Percentiles rank a stretch among this genome's conserved stretches.
phyloP scores from a whole-genome alignment of 2,329 filamentous ascomycete species.

The Dactylonectria estremocensis region DNA sequence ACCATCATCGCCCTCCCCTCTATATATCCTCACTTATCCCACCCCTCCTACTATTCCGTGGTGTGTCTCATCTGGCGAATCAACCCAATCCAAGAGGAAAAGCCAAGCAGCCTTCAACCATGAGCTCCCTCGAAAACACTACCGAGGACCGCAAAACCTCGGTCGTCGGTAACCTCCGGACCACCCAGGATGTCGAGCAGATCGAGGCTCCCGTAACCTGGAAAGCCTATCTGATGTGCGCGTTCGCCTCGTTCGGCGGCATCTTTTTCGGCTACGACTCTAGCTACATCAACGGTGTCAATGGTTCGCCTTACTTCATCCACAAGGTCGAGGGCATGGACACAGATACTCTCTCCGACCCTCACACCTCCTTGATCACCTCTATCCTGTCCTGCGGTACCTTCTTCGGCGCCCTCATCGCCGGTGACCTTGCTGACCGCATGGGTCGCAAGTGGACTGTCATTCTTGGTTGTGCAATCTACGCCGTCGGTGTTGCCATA shows the following conservation, averaged over 20 bases:
- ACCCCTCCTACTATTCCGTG: background rate
- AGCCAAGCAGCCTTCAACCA: conserved; percentile 30
- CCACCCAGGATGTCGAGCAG: conserved; percentile 67
- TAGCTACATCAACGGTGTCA: conserved; percentile 80
- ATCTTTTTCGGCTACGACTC: conserved; percentile 88
- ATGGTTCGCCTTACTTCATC: conserved; percentile 68
- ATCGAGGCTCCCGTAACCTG: conserved; percentile 79
- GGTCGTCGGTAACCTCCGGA: conserved; percentile 52
- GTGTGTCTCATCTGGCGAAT: too few relatives aligned
- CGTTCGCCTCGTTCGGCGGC: conserved; percentile 79
- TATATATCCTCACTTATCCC: background rate
- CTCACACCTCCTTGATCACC: conserved; percentile 72
- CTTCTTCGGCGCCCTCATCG: conserved; percentile 84
- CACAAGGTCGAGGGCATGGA: conserved; percentile 62
- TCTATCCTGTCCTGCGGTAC: conserved; percentile 85
- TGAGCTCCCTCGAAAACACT: conserved; percentile 45
- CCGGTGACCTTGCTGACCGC: conserved; percentile 82
- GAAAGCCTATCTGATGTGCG: conserved; percentile 79
- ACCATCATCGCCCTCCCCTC: conserved; percentile 3
- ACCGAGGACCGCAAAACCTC: conserved; percentile 44
- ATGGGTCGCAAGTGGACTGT: conserved; percentile 82
- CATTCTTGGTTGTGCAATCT: conserved; percentile 80
- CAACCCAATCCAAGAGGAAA: background rate
- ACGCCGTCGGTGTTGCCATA: conserved; percentile 77
- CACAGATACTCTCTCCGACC: conserved; percentile 54